Conservation (phyloP, 192 early-diverging fungal genomes). For the Linnemannia elongata region DNA sequence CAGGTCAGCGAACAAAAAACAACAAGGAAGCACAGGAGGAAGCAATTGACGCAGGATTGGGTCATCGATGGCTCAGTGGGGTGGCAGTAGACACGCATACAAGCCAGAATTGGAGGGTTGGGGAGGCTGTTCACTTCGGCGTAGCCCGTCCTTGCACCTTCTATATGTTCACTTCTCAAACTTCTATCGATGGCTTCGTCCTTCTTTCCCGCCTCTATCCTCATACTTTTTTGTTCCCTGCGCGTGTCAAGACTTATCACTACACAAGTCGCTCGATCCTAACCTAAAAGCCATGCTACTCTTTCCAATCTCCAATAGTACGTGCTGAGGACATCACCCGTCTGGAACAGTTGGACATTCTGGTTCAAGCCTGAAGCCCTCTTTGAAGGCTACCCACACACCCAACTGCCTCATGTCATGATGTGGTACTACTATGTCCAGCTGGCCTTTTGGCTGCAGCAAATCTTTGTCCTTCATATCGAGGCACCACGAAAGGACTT, state of each 20-base stretch:
- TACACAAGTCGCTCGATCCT: background rate
- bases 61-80: background rate
- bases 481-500: constrained; percentile 73
- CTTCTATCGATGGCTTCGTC: background rate
- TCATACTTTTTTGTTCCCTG: background rate
- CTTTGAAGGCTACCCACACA: constrained; percentile 69
- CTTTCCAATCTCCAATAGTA: constrained; percentile 46
- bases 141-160: background rate
- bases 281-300: background rate
- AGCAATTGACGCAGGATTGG: too few species aligned
- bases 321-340: constrained; percentile 70
- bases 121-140: background rate
- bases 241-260: background rate
- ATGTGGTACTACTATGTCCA: constrained; percentile 73
- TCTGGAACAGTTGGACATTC: constrained; percentile 70
- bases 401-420: constrained; percentile 57
- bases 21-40: background rate
- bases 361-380: constrained; percentile 62
- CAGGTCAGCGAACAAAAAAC: background rate
- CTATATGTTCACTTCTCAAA: background rate
- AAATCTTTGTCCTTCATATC: constrained; percentile 69
- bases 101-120: background rate
- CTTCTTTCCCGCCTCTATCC: background rate
- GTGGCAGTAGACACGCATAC: background rate
- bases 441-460: constrained; percentile 72